Evolutionary conservation across 129 eudicot species (phyloP).

Genomic region (Mikania micrantha): DNA sequence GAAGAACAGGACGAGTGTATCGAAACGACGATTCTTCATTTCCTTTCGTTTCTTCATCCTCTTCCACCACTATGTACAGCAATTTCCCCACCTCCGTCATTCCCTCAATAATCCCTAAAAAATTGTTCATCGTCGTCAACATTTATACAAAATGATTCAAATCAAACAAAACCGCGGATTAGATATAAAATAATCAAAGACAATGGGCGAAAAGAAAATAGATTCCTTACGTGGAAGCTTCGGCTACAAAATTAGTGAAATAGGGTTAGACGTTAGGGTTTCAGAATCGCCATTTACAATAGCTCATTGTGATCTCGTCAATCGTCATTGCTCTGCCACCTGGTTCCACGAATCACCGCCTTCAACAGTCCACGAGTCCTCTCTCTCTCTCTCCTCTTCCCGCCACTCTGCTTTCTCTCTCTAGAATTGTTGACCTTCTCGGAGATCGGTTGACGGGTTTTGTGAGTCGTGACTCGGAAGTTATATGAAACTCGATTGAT

Average conservation of each 20-base stretch:
- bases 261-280: not conserved
- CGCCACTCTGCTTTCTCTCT: conserved; percentile 1
- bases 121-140: conserved; percentile 1
- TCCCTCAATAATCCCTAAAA: not conserved
- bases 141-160: not conserved
- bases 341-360: conserved; percentile 28
- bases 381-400: conserved; percentile 1
- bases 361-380: conserved; percentile 20
- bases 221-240: conserved; percentile 3
- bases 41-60: conserved; percentile 31
- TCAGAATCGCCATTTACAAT: too few species aligned
- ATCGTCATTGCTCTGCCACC: conserved; percentile 26
- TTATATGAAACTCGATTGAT: not conserved
- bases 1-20: conserved; percentile 84
- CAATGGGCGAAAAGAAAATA: not conserved
- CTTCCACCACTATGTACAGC: conserved; percentile 75
- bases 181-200: too few species aligned
- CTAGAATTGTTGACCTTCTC: conserved; percentile 11
- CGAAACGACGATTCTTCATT: conserved; percentile 49
- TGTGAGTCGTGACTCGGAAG: not conserved
- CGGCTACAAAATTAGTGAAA: not conserved
- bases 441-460: conserved; percentile 18
- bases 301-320: conserved; percentile 16
- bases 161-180: not conserved
- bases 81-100: conserved; percentile 63